Evolutionary conservation across 2,329 filamentous ascomycete species (phyloP).

Genomic region (Fusarium sp.): DNA sequence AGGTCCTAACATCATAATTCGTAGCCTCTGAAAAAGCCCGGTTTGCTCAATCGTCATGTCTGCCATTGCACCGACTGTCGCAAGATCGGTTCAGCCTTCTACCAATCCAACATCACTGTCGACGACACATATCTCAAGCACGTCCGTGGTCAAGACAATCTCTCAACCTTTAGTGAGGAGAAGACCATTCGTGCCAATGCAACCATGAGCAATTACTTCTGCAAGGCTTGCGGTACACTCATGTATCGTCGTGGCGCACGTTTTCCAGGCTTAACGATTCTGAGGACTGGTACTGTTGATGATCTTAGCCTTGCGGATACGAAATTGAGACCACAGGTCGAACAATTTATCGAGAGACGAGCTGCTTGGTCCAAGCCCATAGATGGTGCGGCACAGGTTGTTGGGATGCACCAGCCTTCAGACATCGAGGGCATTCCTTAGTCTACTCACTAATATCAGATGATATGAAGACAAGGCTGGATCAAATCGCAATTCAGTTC

Average conservation of each 20-base stretch:
- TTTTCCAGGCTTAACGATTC: conserved; percentile 56
- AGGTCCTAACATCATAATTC: not conserved
- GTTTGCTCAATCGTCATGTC: not conserved
- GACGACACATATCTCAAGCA: not conserved
- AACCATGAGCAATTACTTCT: conserved; percentile 69
- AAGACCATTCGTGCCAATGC: not conserved
- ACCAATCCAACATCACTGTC: not conserved
- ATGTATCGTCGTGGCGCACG: conserved; percentile 62
- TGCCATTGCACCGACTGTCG: not conserved
- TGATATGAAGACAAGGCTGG: not conserved
- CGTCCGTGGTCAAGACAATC: not conserved
- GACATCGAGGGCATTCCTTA: not conserved
- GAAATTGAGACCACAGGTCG: conserved; percentile 60
- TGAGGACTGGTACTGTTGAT: conserved; percentile 68
- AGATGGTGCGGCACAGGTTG: not conserved
- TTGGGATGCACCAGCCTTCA: not conserved
- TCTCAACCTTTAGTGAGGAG: not conserved
- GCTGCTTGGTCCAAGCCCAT: conserved; percentile 47
- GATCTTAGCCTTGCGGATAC: conserved; percentile 66
- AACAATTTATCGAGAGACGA: conserved; percentile 61
- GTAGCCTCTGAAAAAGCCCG: not conserved
- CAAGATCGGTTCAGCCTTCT: conserved; percentile 1
- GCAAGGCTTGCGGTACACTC: conserved; percentile 64
- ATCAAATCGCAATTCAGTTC: not conserved
- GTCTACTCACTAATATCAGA: not conserved